phyloP scores from a whole-genome alignment of 768 basidiomycete genomes.

The Amylocystis lapponica region DNA sequence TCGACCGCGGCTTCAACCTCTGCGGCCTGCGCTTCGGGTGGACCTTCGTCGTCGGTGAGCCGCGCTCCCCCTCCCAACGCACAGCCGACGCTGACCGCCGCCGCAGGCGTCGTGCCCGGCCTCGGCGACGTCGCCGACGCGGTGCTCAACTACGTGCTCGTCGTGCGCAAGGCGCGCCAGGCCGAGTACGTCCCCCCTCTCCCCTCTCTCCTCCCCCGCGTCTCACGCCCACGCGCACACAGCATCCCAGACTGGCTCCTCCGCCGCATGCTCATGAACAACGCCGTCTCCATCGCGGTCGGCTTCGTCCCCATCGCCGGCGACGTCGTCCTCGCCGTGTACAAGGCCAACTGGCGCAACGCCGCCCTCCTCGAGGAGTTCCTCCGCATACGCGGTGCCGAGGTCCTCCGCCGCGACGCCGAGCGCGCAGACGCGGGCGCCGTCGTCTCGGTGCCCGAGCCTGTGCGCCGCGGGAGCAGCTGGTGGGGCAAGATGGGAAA shows the following conservation, averaged over 20 bases:
- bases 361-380: conserved; percentile 83
- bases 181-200: conserved; percentile 47
- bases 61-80: neutral
- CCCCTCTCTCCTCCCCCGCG: neutral
- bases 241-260: conserved; percentile 59
- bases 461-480: conserved; percentile 6
- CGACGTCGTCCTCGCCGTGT: conserved; percentile 69
- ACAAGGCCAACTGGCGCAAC: conserved; percentile 87
- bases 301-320: conserved; percentile 71
- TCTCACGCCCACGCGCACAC: neutral
- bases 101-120: conserved; percentile 55
- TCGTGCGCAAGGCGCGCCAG: conserved; percentile 68
- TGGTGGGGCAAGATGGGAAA: conserved; percentile 6
- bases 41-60: conserved; percentile 65
- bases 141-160: conserved; percentile 65
- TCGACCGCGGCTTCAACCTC: conserved; percentile 81
- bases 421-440: conserved; percentile 32
- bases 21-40: conserved; percentile 84
- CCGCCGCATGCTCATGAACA: conserved; percentile 71
- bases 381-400: conserved; percentile 70
- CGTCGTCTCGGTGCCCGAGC: conserved; percentile 21
- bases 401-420: conserved; percentile 50
- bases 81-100: no score
- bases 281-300: conserved; percentile 57
- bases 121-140: conserved; percentile 63